Evolutionary conservation across 2,329 filamentous ascomycete genomes (phyloP), one percentile per base, ranked within the genome.

Genomic region (Colletotrichum truncatum): DNA sequence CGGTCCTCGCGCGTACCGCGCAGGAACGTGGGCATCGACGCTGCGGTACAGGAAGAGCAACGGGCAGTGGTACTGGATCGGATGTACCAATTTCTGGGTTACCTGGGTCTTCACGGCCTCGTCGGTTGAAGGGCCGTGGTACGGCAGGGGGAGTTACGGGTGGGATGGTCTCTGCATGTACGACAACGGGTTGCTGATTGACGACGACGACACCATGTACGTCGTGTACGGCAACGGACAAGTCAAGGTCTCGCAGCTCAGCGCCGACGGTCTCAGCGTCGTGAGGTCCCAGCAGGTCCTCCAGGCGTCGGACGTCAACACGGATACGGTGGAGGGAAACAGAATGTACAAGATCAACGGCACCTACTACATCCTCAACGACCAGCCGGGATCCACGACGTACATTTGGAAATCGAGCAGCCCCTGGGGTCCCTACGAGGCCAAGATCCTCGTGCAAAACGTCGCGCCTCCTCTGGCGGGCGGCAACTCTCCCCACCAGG

Each of bases 181-280:
- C 68, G 87, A 89, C 71, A 81, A 77, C 16, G 85, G 87, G 0
- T 72, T 89, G 0, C 72, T 89, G n/a, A 80, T 89, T 32, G 86
- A 89, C 52, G 84, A 87, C 23, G 81, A 88, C 30, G 86, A 88
- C 61, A 84, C 81, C 1, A 85, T 88, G 79, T 89, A 88, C 54
- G 81, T 89, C 0, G 84, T 80, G 0, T 87, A 87, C 68, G 86
- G 85, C 4, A 81, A 78, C 48, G 80, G 74, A 0, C 76, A 82
- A 2, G 80, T 89, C 54, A 75, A 67, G 8, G 80, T 89, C 1
- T 82, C 86, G 1, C 80, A 87, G 69, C 76, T 89, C 3, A 80
- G 80, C 14, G 66, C 73, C 0, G 83, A 88, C 61, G 84, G 82
- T 0, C 73, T 84, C 1, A 77, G 75, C 26, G 73, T 85, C 52